Base-by-base conservation (phyloP, 768 basidiomycete species). In the Gymnopilus junonius region DNA sequence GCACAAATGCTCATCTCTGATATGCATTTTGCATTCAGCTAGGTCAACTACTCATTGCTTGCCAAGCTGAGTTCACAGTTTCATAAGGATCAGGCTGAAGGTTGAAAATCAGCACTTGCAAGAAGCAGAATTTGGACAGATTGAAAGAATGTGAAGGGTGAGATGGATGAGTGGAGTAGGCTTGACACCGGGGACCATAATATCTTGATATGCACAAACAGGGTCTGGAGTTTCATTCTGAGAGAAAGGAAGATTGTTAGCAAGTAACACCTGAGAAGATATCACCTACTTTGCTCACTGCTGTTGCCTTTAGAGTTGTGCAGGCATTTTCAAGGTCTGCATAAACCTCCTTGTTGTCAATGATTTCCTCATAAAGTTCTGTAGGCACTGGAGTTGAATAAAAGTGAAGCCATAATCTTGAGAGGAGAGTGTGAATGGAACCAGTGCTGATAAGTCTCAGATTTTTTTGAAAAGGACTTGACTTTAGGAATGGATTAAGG, bases 401-500 rank as follows among this genome's bases (percentile, higher is more conserved):
- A 34, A 65, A 62, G 2, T 50, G 54, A 21, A 8, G 43, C 59
- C 59, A 65, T 34, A 61, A 42, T 8, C 55, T 20, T 17, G 15
- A 15, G 21, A 65, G 46, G 1, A 65, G 35, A 15, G 10, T 32
- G 15, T 58, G 31, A 8, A 67, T 53, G 8, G 53, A 29, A 11
- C 57, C 59, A 8, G 59, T 27, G 39, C 55, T 65, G 11, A 57
- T 54, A 4, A 48, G 31, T 4, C 34, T 7, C 4, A 23, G n/a
- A 21, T 37, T 39, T 12, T 40, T 12, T 4, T 46, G 25, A 55
- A 68, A 64, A 6, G 51, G 35, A 8, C 45, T 4, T 15, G 34
- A 25, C 29, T 60, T 17, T 17, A 61, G 45, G 50, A 68, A 66
- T 0, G 77, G 79, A 62, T 81, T 80, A 17, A 80, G 58, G 40